These are phyloP conservation scores for Arachnomyces sp. DNA, from an alignment of 2,329 filamentous ascomycete species.

Conservation along the genomic window DNA sequence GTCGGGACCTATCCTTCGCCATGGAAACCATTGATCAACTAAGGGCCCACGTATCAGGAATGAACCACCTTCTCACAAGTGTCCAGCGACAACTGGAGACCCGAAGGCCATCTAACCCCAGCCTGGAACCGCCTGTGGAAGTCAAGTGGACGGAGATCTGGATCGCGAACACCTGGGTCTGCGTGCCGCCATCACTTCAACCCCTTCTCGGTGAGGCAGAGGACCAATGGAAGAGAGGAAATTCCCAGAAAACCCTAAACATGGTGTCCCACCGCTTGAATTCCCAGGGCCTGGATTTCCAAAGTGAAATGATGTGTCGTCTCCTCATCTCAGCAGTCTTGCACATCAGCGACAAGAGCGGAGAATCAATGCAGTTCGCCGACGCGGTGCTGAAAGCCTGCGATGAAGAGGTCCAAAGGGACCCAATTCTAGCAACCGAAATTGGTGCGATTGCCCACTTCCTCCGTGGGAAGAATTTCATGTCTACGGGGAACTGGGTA, in stretches of 20 bases:
- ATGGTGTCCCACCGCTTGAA: conserved; percentile 5
- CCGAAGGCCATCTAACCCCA: not conserved
- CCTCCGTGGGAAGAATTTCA: conserved; percentile 14
- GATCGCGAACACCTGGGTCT: conserved; percentile 16
- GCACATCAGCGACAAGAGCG: conserved; percentile 7
- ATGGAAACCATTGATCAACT: conserved; percentile 6
- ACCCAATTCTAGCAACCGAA: conserved; percentile 1
- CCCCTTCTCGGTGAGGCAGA: conserved; percentile 12
- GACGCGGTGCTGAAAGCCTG: conserved; percentile 6
- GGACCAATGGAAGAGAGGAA: conserved; percentile 7
- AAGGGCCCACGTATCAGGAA: conserved; percentile 9
- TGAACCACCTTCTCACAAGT: conserved; percentile 11
- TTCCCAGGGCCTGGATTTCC: conserved; percentile 6
- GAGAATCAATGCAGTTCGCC: conserved; percentile 9
- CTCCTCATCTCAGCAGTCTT: conserved; percentile 13
- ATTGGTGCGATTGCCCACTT: conserved; percentile 14
- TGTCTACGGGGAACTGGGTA: conserved; percentile 9
- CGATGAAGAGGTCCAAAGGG: not conserved
- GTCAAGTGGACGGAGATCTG: conserved; percentile 2
- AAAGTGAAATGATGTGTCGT: conserved; percentile 10
- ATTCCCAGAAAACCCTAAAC: conserved; percentile 9
- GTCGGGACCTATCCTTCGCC: conserved; percentile 5
- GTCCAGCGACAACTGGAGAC: not conserved
- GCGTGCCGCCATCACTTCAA: conserved; percentile 2
- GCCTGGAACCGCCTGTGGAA: not conserved